phyloP scores from a whole-genome alignment of 75 land plant species.

The Cryptomeria japonica region DNA sequence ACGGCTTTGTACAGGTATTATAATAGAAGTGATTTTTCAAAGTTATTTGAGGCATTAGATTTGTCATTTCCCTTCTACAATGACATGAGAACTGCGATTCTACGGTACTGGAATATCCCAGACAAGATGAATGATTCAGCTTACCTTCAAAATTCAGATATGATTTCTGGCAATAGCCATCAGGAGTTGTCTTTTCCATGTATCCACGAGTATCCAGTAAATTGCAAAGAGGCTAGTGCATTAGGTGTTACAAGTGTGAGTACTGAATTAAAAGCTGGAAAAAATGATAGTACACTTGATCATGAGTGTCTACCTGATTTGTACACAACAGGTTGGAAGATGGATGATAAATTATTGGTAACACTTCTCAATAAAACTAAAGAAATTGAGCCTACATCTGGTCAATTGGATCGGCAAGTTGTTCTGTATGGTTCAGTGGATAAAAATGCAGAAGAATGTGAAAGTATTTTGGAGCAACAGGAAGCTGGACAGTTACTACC shows the following conservation, averaged over 20 bases:
- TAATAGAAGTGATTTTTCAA: slow-evolving; percentile 43
- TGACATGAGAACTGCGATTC: slow-evolving; percentile 43
- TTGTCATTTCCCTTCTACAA: slow-evolving; percentile 31
- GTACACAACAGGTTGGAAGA: neutral
- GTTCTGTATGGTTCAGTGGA: neutral
- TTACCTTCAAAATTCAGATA: neutral
- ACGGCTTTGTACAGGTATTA: slow-evolving; percentile 56
- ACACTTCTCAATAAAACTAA: neutral
- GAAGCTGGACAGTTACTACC: neutral
- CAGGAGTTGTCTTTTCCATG: neutral
- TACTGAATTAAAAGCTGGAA: neutral
- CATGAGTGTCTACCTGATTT: neutral
- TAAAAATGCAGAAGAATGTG: neutral
- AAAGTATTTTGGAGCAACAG: neutral
- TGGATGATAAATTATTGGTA: neutral
- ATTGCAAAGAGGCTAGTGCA: neutral
- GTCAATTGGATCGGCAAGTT: neutral
- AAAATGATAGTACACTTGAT: neutral
- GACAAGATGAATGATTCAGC: neutral
- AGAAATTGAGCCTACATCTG: neutral
- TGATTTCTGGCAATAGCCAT: neutral
- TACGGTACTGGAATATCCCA: slow-evolving; percentile 55
- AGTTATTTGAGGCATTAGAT: slow-evolving; percentile 41
- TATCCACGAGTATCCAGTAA: neutral
- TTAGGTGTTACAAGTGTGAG: neutral